phyloP scores from a whole-genome alignment of 1,284 basidiomycete genomes.

The Puccinia triticina region DNA sequence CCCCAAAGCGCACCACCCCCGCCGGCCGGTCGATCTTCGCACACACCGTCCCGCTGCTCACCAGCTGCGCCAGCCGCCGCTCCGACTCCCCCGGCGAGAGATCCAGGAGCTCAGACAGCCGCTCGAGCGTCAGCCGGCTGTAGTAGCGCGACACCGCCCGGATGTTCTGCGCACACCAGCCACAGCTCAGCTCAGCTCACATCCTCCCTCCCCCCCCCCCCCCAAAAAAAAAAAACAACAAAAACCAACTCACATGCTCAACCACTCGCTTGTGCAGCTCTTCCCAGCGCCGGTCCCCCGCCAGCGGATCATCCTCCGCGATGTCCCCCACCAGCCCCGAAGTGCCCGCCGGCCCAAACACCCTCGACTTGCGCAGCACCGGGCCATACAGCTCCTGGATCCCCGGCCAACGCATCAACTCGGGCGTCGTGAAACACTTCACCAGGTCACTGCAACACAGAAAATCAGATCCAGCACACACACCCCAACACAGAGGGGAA shows the following conservation, averaged over 20 bases:
- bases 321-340: conserved; percentile 55
- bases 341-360: conserved; percentile 66
- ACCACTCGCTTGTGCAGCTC: conserved; percentile 93
- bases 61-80: conserved; percentile 81
- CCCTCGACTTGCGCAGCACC: conserved; percentile 75
- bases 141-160: conserved; percentile 94
- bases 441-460: conserved; percentile 73
- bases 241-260: conserved; percentile 76
- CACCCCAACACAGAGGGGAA: neutral
- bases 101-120: conserved; percentile 85
- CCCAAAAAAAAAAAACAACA: no score
- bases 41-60: conserved; percentile 87
- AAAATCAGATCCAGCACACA: neutral
- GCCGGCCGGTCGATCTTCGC: conserved; percentile 91
- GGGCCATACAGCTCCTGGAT: conserved; percentile 87
- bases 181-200: no score
- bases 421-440: conserved; percentile 93
- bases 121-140: conserved; percentile 81
- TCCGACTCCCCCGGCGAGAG: conserved; percentile 80
- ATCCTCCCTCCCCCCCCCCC: no score
- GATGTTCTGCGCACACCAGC: conserved; percentile 86
- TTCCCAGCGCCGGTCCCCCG: conserved; percentile 81
- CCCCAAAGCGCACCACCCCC: conserved; percentile 86
- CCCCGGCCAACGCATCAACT: conserved; percentile 98
- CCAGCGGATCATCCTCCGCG: conserved; percentile 56